Percentiles rank a stretch among this genome's conserved stretches.
phyloP scores from a whole-genome alignment of 1,284 basidiomycete genomes.

The Vanrija pseudolonga region DNA sequence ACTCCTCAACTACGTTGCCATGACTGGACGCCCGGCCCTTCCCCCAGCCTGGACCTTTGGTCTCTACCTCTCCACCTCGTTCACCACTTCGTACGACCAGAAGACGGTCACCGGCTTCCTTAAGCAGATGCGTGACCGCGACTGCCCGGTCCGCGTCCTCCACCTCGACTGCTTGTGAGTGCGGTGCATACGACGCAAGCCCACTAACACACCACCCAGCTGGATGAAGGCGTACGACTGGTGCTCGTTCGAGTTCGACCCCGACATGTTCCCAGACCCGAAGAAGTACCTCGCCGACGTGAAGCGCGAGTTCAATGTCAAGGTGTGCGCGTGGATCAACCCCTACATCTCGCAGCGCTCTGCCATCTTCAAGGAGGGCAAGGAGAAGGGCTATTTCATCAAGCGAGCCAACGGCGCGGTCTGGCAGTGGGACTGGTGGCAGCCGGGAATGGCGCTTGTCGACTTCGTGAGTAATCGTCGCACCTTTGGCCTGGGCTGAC shows the following conservation, averaged over 20 bases:
- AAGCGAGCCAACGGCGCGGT: conserved; percentile 64
- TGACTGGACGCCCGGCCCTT: conserved; percentile 49
- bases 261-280: conserved; percentile 69
- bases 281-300: conserved; percentile 63
- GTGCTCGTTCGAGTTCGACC: conserved; percentile 73
- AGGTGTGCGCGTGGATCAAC: conserved; percentile 66
- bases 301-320: conserved; percentile 63
- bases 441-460: conserved; percentile 56
- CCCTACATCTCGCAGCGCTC: conserved; percentile 57
- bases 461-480: conserved; percentile 47
- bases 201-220: conserved; percentile 4
- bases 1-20: conserved; percentile 29
- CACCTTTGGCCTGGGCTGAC: conserved; percentile 51
- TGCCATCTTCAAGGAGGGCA: conserved; percentile 65
- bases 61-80: conserved; percentile 71
- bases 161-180: conserved; percentile 77
- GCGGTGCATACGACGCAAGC: no score
- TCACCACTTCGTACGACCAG: conserved; percentile 65
- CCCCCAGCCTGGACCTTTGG: conserved; percentile 71
- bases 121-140: conserved; percentile 64
- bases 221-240: conserved; percentile 78
- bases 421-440: conserved; percentile 59
- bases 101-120: conserved; percentile 66
- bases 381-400: conserved; percentile 64
- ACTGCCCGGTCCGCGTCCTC: conserved; percentile 69